A percentile compares a stretch with the other conserved stretches of the same genome.
phyloP scores from a whole-genome alignment of 1,139 yeast species.

The Suhomyces anneliseae region DNA sequence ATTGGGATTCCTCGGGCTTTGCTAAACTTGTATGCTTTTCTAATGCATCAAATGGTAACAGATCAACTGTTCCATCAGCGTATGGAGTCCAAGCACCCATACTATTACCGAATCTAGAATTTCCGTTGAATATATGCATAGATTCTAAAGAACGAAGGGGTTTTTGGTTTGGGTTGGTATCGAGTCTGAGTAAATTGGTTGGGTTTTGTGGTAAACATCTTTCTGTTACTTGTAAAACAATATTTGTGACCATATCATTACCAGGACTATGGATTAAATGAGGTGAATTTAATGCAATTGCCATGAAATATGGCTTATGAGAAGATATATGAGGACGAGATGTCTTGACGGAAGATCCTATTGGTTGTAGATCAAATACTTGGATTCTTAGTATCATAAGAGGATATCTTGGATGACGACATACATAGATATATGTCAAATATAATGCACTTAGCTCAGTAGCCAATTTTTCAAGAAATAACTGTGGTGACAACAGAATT shows the following conservation, averaged over 20 bases:
- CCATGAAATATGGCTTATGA: slow-evolving; percentile 61
- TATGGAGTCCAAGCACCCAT: slow-evolving; percentile 71
- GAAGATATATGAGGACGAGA: slow-evolving; percentile 46
- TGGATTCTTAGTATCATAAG: slow-evolving; percentile 64
- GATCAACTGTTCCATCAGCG: slow-evolving; percentile 64
- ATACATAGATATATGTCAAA: slow-evolving; percentile 62
- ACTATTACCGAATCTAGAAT: slow-evolving; percentile 57
- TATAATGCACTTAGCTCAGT: slow-evolving; percentile 49
- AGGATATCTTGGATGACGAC: slow-evolving; percentile 64
- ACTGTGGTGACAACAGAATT: slow-evolving; percentile 41
- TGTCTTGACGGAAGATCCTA: slow-evolving; percentile 16
- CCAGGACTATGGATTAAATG: slow-evolving; percentile 60
- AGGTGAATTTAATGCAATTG: slow-evolving; percentile 68
- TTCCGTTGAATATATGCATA: slow-evolving; percentile 58
- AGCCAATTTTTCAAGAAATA: slow-evolving; percentile 50
- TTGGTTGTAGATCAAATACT: slow-evolving; percentile 54
- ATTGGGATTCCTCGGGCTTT: slow-evolving; percentile 11
- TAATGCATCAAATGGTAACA: slow-evolving; percentile 53
- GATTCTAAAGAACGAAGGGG: slow-evolving; percentile 57
- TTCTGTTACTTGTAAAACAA: slow-evolving; percentile 61
- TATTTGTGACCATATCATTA: slow-evolving; percentile 45
- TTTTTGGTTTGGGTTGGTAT: slow-evolving; percentile 31
- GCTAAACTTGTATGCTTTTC: slow-evolving; percentile 30
- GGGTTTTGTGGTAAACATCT: slow-evolving; percentile 47
- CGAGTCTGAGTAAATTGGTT: slow-evolving; percentile 28